Evolutionary conservation across 2,329 filamentous ascomycete genomes (phyloP).

Genomic region (Fusarium metavorans): DNA sequence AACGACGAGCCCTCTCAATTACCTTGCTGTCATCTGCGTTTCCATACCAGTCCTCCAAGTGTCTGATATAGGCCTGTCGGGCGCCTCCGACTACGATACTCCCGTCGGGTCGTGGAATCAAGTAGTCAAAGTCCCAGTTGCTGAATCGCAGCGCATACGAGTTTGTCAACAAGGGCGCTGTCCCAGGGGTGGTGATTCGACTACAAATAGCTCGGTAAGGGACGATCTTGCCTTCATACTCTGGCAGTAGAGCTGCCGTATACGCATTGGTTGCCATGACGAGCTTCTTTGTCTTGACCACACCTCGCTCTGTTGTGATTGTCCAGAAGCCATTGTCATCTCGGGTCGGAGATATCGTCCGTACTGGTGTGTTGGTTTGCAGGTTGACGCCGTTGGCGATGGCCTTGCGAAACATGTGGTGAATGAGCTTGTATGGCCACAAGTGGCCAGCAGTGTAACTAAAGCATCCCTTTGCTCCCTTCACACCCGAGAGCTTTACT

Average conservation of each 20-base stretch:
- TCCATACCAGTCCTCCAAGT: slow-evolving; percentile 59
- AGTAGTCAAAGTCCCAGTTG: slow-evolving; percentile 48
- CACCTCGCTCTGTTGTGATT: slow-evolving; percentile 51
- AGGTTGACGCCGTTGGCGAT: slow-evolving; percentile 42
- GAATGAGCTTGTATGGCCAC: slow-evolving; percentile 51
- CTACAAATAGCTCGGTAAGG: slow-evolving; percentile 60
- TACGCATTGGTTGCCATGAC: slow-evolving; percentile 77
- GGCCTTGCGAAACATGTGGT: slow-evolving; percentile 39
- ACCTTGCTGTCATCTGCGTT: slow-evolving; percentile 59
- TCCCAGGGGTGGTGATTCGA: slow-evolving; percentile 41
- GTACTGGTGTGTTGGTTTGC: slow-evolving; percentile 45
- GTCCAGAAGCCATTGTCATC: slow-evolving; percentile 30
- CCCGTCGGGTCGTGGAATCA: not conserved
- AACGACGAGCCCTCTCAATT: slow-evolving; percentile 25
- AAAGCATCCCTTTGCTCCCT: slow-evolving; percentile 50
- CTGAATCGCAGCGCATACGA: slow-evolving; percentile 44
- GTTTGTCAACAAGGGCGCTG: slow-evolving; percentile 37
- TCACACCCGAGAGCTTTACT: slow-evolving; percentile 49
- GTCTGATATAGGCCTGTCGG: slow-evolving; percentile 47
- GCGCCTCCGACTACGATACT: not conserved
- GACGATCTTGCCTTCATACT: slow-evolving; percentile 71
- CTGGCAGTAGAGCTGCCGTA: slow-evolving; percentile 69
- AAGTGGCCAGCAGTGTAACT: slow-evolving; percentile 46
- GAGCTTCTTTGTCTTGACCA: slow-evolving; percentile 64
- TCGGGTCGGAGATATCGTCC: slow-evolving; percentile 23